Evolutionary conservation across 306 rosid species (phyloP).

Genomic region (Trichosanthes truncata): DNA sequence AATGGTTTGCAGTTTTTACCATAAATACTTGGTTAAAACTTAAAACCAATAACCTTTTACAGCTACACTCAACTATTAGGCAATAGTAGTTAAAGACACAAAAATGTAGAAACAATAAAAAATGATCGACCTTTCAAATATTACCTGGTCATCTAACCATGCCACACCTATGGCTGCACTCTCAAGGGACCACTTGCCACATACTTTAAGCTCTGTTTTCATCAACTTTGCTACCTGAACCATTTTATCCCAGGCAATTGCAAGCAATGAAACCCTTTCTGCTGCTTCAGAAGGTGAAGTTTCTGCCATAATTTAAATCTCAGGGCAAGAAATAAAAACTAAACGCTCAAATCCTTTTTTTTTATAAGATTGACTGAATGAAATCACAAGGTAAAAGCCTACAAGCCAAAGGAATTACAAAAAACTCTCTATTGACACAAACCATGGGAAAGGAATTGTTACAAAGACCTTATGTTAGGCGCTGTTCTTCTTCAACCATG

Average conservation of each 20-base stretch:
- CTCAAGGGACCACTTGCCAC: constrained; percentile 83
- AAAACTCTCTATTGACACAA: neutral
- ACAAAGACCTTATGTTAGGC: neutral
- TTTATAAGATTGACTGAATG: neutral
- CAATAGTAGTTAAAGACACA: neutral
- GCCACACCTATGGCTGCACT: constrained; percentile 84
- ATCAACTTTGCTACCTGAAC: constrained; percentile 92
- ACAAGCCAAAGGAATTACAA: neutral
- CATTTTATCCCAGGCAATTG: constrained; percentile 92
- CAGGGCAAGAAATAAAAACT: constrained; percentile 16
- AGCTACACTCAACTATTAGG: neutral
- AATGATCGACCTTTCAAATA: neutral
- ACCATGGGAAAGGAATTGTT: neutral
- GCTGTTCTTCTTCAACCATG: neutral
- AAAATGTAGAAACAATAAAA: neutral
- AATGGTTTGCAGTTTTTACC: neutral
- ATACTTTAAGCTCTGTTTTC: constrained; percentile 68
- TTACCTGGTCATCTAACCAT: constrained; percentile 96
- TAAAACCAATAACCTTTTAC: neutral
- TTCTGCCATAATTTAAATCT: constrained; percentile 28
- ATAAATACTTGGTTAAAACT: neutral
- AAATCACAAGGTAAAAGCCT: neutral
- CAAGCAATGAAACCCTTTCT: constrained; percentile 83
- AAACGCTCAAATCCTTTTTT: neutral
- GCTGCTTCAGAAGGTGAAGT: constrained; percentile 40